phyloP scores from a whole-genome alignment of 345 rosid species.

The Citrus glauca region DNA sequence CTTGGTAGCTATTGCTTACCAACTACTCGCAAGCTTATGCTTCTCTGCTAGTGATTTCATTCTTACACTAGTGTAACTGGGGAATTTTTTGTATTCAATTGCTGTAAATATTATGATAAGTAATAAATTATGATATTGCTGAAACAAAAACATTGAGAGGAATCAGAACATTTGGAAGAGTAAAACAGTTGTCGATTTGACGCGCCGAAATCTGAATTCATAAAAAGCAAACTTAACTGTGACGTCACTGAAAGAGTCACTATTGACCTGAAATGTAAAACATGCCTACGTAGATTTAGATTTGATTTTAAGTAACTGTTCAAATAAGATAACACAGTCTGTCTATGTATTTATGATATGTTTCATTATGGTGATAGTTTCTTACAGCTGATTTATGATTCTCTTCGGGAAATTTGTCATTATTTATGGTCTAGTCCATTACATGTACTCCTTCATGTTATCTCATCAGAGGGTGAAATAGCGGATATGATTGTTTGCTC shows the following conservation, averaged over 20 bases:
- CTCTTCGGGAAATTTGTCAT: neutral
- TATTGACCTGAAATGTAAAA: neutral
- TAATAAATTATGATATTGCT: neutral
- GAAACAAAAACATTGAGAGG: neutral
- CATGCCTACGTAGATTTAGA: neutral
- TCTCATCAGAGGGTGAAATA: neutral
- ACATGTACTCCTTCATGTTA: neutral
- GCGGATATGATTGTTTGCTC: neutral
- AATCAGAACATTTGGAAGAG: neutral
- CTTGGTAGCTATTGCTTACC: too few relatives aligned
- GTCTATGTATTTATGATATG: neutral
- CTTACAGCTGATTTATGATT: neutral
- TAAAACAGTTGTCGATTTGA: neutral
- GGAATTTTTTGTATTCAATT: neutral
- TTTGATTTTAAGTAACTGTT: neutral
- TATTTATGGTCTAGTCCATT: neutral
- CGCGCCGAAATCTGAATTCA: neutral
- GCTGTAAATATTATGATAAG: neutral
- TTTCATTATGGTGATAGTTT: neutral
- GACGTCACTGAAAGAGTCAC: neutral
- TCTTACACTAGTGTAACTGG: neutral
- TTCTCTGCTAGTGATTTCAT: neutral
- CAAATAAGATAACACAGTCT: neutral
- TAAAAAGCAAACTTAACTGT: neutral
- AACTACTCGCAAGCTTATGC: neutral